Evolutionary conservation across 352 stramenopile species (phyloP), one percentile per base, ranked within the genome.

Genomic region (Blastocystis sp.): DNA sequence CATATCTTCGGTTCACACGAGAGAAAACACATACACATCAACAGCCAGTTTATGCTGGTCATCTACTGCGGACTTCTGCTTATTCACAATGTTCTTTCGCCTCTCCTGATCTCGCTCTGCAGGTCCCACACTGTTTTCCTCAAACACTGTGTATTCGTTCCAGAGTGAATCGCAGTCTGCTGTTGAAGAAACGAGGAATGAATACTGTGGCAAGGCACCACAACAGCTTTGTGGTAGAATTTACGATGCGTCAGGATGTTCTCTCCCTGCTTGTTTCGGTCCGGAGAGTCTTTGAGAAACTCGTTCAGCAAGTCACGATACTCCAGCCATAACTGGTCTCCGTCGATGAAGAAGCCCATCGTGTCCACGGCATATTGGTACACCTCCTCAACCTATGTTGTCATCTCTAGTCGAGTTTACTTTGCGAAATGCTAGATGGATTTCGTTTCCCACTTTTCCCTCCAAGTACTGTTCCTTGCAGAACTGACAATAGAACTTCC

Each of bases 291-390:
- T 4, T 55, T 20, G 15, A 53, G 73, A n/a, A 69, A 64, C 15
- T 56, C 29, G 18, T 84, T 53, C 45, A 84, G 43, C 34, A 84
- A 84, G 23, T 50, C 59, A 34, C 73, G 45, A 43, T 84, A 84
- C 6, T 50, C 53, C 20, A n/a, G 53, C 73, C 73, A 84, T 15
- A 84, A 45, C 3, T 66, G 29, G 26, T 84, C 73, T 23, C 43
- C 53, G 47, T 84, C 73, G n/a, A 84, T 84, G 73, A 84, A 84
- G 47, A 84, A 84, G 56, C 73, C 73, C 20, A 84, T 37, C 15
- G 73, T 84, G 39, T 84, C 47, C 7, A 41, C 73, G n/a, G 73
- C 73, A 43, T 68, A 84, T 50, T 53, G 59, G 73, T 68, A 84
- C 39, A 64, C 73, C 55, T 61, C 29, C 20, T 84, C 73, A 6